Evolutionary conservation across 805 yeast genomes (phyloP), one percentile per base, ranked within the genome.

Genomic region (Lachancea kluyveri): DNA sequence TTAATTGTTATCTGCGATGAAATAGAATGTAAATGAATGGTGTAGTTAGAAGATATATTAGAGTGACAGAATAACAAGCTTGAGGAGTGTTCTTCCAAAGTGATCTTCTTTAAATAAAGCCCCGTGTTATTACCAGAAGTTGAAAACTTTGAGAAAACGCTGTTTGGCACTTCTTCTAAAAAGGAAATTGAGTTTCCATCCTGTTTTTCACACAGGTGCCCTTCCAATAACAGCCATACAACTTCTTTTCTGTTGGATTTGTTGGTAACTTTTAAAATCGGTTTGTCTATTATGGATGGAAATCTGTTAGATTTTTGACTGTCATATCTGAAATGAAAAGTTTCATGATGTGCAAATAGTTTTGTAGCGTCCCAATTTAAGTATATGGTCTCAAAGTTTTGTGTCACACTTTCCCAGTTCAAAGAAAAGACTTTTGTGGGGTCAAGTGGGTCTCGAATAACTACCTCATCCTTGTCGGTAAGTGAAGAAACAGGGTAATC

Each of bases 401-500:
- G 43, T 21, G 10, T 10, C 11, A 5, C 19, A 11, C 8, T 14
- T n/a, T 5, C 19, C 19, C 27, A 26, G 9, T 17, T 7, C 12
- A 32, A 11, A 2, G 14, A 6, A 8, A 11, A 26, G 9, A 19
- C n/a, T 5, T 16, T 20, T 11, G 14, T 18, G 10, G 35, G 19
- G 28, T 45, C 38, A 13, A 50, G 37, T 0, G 81, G 79, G 42
- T 76, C 75, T 30, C 60, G 62, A 4, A 45, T 39, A 2, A 69
- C 35, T 3, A 40, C 21, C 9, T 39, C 33, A 4, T 30, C 25
- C 1, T 31, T 41, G 8, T 42, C 40, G 16, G 45, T 37, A 19
- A 75, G 32, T n/a, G 59, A 69, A 2, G 67, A 36, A 0, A 85
- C 59, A 0, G 82, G 66, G 49, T 84, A 86, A 53, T 86, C 95